Conservation (phyloP, 2,329 filamentous ascomycete species). For the Colletotrichum ledebouriae region DNA sequence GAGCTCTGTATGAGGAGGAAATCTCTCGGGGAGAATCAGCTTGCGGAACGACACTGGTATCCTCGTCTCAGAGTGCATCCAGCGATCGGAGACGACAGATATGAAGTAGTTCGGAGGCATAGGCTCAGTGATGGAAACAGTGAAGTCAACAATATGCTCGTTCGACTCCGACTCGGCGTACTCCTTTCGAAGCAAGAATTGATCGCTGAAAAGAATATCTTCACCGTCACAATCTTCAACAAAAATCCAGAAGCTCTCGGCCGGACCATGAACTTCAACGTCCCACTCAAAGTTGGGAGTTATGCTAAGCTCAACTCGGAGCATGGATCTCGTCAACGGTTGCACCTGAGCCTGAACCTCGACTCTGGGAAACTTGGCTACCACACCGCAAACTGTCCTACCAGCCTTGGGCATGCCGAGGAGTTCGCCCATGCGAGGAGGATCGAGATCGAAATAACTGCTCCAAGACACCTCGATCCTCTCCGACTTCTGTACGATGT, state of each 20-base stretch:
- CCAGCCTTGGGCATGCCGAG: constrained; percentile 92
- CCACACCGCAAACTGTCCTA: constrained; percentile 84
- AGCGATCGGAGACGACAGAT: constrained; percentile 91
- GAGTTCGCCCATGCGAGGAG: constrained; percentile 95
- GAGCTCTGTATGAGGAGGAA: constrained; percentile 92
- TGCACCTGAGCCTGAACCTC: constrained; percentile 95
- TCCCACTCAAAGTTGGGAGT: constrained; percentile 98
- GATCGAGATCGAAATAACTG: constrained; percentile 96
- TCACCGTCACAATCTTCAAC: constrained; percentile 98
- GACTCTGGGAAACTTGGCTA: constrained; percentile 92
- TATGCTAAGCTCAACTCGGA: constrained; percentile 90
- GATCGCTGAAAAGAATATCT: constrained; percentile 94
- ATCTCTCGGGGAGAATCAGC: constrained; percentile 92
- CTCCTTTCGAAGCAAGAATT: constrained; percentile 90
- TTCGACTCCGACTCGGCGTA: constrained; percentile 89
- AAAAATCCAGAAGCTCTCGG: constrained; percentile 96
- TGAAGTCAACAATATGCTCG: constrained; percentile 96
- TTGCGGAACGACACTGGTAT: constrained; percentile 96
- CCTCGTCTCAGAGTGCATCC: constrained; percentile 98
- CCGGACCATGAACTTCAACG: constrained; percentile 84
- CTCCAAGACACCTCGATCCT: constrained; percentile 94
- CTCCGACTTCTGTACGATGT: constrained; percentile 93
- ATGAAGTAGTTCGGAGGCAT: constrained; percentile 99
- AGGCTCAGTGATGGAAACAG: constrained; percentile 94
- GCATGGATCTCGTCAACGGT: constrained; percentile 93